phyloP scores from a whole-genome alignment of 352 stramenopile species.

The Phytopythium oedochilum region DNA sequence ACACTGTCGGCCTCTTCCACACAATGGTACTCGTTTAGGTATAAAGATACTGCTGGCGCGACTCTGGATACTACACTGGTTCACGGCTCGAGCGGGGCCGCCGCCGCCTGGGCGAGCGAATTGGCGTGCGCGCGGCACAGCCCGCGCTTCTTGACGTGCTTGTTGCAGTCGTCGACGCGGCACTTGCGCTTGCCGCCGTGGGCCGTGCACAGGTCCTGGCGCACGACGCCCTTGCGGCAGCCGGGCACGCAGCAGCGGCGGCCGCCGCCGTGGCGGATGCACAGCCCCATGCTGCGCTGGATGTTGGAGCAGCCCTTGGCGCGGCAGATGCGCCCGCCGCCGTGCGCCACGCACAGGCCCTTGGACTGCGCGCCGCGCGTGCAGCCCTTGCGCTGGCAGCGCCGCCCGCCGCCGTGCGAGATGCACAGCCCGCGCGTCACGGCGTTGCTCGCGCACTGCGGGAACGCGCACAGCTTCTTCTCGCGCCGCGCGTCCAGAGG shows the following conservation, averaged over 20 bases:
- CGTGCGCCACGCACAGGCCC: conserved; percentile 78
- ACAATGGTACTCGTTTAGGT: too few species aligned
- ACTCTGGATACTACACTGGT: too few species aligned
- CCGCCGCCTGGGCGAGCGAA: conserved; percentile 22
- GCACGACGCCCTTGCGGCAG: conserved; percentile 83
- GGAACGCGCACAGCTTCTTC: conserved; percentile 78
- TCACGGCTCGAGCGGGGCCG: background rate
- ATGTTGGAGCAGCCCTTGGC: conserved; percentile 81
- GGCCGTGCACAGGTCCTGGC: conserved; percentile 81
- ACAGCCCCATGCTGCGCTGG: conserved; percentile 81
- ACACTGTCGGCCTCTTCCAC: too few species aligned
- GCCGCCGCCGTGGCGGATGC: conserved; percentile 52
- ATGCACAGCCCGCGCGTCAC: conserved; percentile 82
- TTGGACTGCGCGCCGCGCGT: conserved; percentile 79
- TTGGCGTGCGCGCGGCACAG: conserved; percentile 76
- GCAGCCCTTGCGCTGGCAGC: conserved; percentile 80
- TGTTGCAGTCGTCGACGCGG: conserved; percentile 71
- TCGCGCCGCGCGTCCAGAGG: conserved; percentile 44
- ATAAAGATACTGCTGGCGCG: too few species aligned
- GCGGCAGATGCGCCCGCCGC: conserved; percentile 75
- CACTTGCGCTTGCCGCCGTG: conserved; percentile 86
- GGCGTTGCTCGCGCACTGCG: conserved; percentile 67
- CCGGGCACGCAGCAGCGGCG: conserved; percentile 59
- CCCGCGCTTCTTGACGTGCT: conserved; percentile 86
- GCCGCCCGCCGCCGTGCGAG: conserved; percentile 69